phyloP scores from a whole-genome alignment of 2,329 filamentous ascomycete genomes.

The Sporothrix luriei region DNA sequence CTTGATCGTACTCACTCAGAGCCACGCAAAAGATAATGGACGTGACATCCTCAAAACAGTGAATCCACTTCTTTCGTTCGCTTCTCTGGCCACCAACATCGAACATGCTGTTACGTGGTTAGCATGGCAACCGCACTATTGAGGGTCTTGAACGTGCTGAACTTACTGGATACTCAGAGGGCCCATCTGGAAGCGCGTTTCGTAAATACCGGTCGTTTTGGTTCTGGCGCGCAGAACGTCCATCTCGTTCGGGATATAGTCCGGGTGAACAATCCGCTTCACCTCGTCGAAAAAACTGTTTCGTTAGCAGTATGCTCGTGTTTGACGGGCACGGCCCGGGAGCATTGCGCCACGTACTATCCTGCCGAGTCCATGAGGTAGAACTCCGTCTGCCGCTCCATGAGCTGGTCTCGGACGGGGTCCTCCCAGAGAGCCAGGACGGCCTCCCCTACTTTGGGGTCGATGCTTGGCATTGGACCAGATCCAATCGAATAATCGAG shows the following conservation, averaged over 20 bases:
- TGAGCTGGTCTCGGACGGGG: constrained; percentile 74
- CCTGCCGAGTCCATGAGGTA: constrained; percentile 99
- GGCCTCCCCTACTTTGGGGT: constrained; percentile 77
- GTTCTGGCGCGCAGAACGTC: constrained; percentile 94
- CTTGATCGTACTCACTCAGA: constrained; percentile 97
- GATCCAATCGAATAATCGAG: constrained; percentile 87
- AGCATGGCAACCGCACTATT: neutral
- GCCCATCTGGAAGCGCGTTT: constrained; percentile 98
- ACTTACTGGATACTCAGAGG: constrained; percentile 97
- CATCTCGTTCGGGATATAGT: constrained; percentile 91
- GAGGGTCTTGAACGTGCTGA: too few species aligned
- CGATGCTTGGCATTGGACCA: constrained; percentile 82
- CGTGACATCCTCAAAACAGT: constrained; percentile 99
- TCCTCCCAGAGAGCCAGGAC: constrained; percentile 90
- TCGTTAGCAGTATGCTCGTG: constrained; percentile 6
- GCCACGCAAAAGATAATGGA: constrained; percentile 99
- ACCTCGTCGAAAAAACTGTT: constrained; percentile 93
- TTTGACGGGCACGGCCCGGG: too few species aligned
- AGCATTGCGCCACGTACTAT: constrained; percentile 67
- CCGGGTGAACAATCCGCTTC: constrained; percentile 74
- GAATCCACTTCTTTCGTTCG: constrained; percentile 99
- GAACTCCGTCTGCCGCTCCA: constrained; percentile 96
- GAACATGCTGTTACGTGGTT: constrained; percentile 76
- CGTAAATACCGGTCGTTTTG: constrained; percentile 98
- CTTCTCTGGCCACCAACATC: constrained; percentile 96